A percentile compares a stretch with the other conserved stretches of the same genome.
Evolutionary conservation across 371 early-diverging fungal species (phyloP).

Genomic region (Phascolomyces articulosus): DNA sequence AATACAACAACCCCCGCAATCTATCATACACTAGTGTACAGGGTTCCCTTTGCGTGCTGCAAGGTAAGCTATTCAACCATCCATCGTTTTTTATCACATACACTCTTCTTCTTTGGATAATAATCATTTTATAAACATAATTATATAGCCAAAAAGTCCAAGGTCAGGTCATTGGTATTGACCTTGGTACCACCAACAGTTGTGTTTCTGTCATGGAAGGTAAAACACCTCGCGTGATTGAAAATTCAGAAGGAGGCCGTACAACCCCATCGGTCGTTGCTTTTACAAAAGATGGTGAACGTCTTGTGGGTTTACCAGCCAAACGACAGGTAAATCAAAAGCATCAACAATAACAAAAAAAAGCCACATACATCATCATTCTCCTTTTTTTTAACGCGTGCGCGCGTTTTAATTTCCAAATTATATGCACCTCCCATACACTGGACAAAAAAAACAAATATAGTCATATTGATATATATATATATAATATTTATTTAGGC

Average conservation of each 20-base stretch:
- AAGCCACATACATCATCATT: too few species aligned
- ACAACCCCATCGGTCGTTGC: conserved; percentile 97
- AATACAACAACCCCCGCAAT: too few species aligned
- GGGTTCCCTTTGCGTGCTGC: conserved; percentile 24
- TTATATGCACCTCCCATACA: too few species aligned
- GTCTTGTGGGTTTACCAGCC: conserved; percentile 92
- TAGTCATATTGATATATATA: neutral
- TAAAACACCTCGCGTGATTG: conserved; percentile 91
- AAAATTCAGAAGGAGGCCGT: conserved; percentile 90
- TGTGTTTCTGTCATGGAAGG: conserved; percentile 97
- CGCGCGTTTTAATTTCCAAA: too few species aligned
- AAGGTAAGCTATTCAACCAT: too few species aligned
- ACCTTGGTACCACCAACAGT: conserved; percentile 98
- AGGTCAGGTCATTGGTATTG: conserved; percentile 96
- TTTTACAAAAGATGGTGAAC: conserved; percentile 84
- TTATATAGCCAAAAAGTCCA: conserved; percentile 63
- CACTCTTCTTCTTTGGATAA: too few species aligned
- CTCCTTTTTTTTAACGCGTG: too few species aligned
- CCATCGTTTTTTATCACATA: too few species aligned
- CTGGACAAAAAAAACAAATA: too few species aligned
- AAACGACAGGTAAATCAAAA: conserved; percentile 68
- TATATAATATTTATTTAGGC: conserved; percentile 53
- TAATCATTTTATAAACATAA: neutral
- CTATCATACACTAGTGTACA: neutral
- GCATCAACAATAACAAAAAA: too few species aligned